Evolutionary conservation across 805 yeast genomes (phyloP).

Genomic region (Hemisphaericaspora nanyangensis): DNA sequence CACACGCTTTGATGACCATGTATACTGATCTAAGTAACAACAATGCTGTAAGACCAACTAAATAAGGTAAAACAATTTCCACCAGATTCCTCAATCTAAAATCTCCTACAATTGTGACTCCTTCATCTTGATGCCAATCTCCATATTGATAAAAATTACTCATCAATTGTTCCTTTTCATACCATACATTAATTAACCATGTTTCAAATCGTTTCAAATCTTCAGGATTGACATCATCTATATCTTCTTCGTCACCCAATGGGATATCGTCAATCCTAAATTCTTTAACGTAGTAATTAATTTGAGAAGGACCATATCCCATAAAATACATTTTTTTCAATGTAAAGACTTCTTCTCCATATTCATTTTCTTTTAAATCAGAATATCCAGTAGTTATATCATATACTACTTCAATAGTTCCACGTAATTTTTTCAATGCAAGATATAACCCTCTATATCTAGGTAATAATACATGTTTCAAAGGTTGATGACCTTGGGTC

Average conservation of each 20-base stretch:
- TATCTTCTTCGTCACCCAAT: constrained; percentile 34
- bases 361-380: constrained; percentile 58
- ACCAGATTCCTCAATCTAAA: constrained; percentile 18
- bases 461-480: constrained; percentile 74
- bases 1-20: constrained; percentile 3
- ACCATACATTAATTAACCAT: constrained; percentile 78
- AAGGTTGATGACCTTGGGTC: constrained; percentile 44
- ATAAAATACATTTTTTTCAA: constrained; percentile 57
- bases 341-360: constrained; percentile 76
- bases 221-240: constrained; percentile 39
- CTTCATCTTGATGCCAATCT: constrained; percentile 29
- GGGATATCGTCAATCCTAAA: constrained; percentile 63
- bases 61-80: constrained; percentile 13
- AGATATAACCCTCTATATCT: constrained; percentile 75
- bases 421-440: constrained; percentile 52
- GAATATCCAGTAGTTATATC: constrained; percentile 83
- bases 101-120: constrained; percentile 20
- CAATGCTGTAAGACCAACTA: constrained; percentile 6
- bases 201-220: constrained; percentile 53
- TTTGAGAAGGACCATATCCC: constrained; percentile 68
- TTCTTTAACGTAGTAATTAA: constrained; percentile 63
- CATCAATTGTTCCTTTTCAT: constrained; percentile 70
- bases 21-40: constrained; percentile 7
- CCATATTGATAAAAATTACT: constrained; percentile 58
- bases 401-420: constrained; percentile 57